phyloP scores from a whole-genome alignment of 148 eudicot genomes.

The Vaccinium macrocarpon region DNA sequence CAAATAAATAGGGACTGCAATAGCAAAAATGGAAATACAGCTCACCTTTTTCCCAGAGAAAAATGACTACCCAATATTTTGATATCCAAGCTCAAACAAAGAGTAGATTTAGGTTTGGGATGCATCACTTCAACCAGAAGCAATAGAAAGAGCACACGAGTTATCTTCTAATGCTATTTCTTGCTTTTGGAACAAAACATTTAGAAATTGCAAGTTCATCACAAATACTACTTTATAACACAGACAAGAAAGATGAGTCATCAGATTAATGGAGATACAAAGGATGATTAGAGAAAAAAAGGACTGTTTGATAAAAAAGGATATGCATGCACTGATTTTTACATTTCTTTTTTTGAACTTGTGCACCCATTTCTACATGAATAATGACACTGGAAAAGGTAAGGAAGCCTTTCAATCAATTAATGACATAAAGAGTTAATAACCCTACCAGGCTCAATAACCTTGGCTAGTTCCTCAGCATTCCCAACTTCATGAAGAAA shows the following conservation, averaged over 20 bases:
- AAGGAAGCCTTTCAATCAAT: slow-evolving; percentile 7
- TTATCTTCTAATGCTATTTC: not conserved
- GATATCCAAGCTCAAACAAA: not conserved
- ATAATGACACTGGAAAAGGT: not conserved
- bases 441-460: slow-evolving; percentile 66
- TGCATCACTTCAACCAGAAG: slow-evolving; percentile 12
- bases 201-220: not conserved
- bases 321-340: not conserved
- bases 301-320: not conserved
- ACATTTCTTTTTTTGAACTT: too few relatives aligned
- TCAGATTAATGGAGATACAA: not conserved
- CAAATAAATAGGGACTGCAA: not conserved
- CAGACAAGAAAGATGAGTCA: not conserved
- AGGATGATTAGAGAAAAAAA: not conserved
- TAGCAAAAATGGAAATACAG: not conserved
- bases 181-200: not conserved
- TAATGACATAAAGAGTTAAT: not conserved
- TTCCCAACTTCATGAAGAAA: slow-evolving; percentile 74
- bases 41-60: not conserved
- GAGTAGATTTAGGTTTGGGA: not conserved
- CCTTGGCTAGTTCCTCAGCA: slow-evolving; percentile 79
- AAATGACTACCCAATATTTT: not conserved
- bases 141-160: not conserved
- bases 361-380: slow-evolving; percentile 4
- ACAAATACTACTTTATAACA: not conserved